phyloP scores from a whole-genome alignment of 108 stramenopile species.

The Cyclotella baltica region DNA sequence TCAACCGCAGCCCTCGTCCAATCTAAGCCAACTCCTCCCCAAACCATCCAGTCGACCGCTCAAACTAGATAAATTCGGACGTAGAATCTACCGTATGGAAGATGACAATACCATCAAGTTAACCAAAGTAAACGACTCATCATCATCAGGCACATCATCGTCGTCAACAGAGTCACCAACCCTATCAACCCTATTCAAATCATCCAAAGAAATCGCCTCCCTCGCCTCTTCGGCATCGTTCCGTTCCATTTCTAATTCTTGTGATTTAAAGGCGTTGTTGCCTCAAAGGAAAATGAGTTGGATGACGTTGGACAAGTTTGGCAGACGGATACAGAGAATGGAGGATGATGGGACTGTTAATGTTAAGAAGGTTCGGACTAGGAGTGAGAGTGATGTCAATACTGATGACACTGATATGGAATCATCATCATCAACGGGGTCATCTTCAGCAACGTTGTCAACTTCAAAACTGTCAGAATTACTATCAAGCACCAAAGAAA shows the following conservation, averaged over 20 bases:
- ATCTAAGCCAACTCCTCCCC: conserved; percentile 24
- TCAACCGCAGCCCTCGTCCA: not conserved
- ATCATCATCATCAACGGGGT: too few species aligned
- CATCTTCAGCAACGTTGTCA: too few species aligned
- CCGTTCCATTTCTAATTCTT: not conserved
- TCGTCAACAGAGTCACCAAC: not conserved
- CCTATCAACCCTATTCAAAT: not conserved
- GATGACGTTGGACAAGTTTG: conserved; percentile 17
- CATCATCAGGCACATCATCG: not conserved
- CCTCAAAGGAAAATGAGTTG: conserved; percentile 24
- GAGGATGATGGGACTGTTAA: conserved; percentile 29
- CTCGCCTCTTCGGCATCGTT: conserved; percentile 8
- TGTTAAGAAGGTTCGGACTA: not conserved
- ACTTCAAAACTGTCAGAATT: too few species aligned
- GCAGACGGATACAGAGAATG: conserved; percentile 22
- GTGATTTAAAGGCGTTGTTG: conserved; percentile 28
- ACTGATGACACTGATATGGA: too few species aligned
- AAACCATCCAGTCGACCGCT: conserved; percentile 23
- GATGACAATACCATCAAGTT: conserved; percentile 28
- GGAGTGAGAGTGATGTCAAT: not conserved
- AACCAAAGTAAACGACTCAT: conserved; percentile 3
- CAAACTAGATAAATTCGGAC: conserved; percentile 34
- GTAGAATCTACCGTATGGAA: conserved; percentile 29
- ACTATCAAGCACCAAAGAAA: too few species aligned
- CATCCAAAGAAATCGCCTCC: conserved; percentile 14